Conservation (phyloP, 1,139 yeast genomes). For the Pichia sp. region DNA sequence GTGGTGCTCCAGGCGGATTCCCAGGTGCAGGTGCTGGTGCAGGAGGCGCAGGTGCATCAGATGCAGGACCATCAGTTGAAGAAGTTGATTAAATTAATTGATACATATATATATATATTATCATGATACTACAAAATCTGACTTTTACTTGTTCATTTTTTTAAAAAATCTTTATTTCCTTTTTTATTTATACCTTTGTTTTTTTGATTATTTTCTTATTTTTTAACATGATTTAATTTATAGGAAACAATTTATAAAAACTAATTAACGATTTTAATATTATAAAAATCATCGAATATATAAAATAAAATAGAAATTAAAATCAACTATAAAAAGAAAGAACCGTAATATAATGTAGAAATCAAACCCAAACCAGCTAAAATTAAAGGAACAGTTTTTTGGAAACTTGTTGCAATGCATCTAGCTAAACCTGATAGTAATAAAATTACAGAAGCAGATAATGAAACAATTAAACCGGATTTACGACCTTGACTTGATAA, state of each 20-base stretch:
- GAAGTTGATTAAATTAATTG: conserved; percentile 50
- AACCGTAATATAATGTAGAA: conserved; percentile 61
- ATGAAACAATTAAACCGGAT: conserved; percentile 75
- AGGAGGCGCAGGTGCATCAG: no score
- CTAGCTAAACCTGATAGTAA: conserved; percentile 67
- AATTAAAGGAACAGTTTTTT: conserved; percentile 69
- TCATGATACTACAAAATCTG: neutral
- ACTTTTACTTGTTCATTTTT: no score
- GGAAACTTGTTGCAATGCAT: conserved; percentile 31
- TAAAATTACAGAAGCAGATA: conserved; percentile 61
- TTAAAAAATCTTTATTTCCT: no score
- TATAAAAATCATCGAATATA: no score
- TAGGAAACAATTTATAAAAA: no score
- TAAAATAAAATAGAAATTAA: no score
- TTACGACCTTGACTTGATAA: conserved; percentile 66
- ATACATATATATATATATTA: no score
- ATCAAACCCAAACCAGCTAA: conserved; percentile 60
- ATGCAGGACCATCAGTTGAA: conserved; percentile 60
- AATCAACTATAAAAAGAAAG: conserved; percentile 4
- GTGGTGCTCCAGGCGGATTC: conserved; percentile 37
- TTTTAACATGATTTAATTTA: no score
- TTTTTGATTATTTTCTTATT: no score
- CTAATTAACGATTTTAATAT: no score
- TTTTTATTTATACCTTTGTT: no score
- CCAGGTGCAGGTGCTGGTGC: conserved; percentile 10